Percentiles rank a stretch among this genome's conserved stretches.
Evolutionary conservation across 2,329 filamentous ascomycete genomes (phyloP).

Genomic region (Xylariaceae sp.): DNA sequence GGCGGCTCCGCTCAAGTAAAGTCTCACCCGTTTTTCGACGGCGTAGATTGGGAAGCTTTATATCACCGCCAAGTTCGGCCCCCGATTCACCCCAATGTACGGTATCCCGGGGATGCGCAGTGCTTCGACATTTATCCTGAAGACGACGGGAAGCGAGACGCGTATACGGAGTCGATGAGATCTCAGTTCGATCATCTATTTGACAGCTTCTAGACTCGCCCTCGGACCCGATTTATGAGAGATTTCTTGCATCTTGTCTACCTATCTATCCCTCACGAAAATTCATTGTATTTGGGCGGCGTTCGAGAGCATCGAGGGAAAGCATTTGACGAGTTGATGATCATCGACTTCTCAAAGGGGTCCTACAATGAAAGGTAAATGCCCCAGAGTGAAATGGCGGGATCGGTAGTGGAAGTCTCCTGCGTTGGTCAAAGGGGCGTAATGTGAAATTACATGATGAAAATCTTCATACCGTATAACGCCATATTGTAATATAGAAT

Average conservation of each 20-base stretch:
- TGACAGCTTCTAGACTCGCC: slow-evolving; percentile 58
- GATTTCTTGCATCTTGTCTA: not conserved
- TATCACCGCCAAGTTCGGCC: slow-evolving; percentile 62
- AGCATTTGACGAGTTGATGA: too few relatives aligned
- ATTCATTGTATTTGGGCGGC: too few relatives aligned
- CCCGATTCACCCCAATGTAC: slow-evolving; percentile 73
- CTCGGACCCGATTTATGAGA: not conserved
- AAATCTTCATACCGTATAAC: too few relatives aligned
- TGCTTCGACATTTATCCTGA: slow-evolving; percentile 85
- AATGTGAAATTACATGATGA: too few relatives aligned
- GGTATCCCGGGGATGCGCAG: slow-evolving; percentile 70
- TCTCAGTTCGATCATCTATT: slow-evolving; percentile 70
- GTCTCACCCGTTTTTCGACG: slow-evolving; percentile 70
- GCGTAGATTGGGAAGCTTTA: slow-evolving; percentile 72
- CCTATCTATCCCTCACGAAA: too few relatives aligned
- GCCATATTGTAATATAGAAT: too few relatives aligned
- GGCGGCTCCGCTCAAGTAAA: slow-evolving; percentile 73
- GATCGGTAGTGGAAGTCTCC: too few relatives aligned
- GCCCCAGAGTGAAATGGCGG: too few relatives aligned
- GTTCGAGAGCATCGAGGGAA: too few relatives aligned
- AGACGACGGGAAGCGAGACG: slow-evolving; percentile 62
- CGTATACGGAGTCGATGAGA: slow-evolving; percentile 67
- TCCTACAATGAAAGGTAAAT: too few relatives aligned
- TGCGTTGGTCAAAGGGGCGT: too few relatives aligned
- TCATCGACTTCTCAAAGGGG: too few relatives aligned